A percentile compares a stretch with the other conserved stretches of the same genome.
Evolutionary conservation across 2,329 filamentous ascomycete species (phyloP).

Genomic region (Exserohilum turcica): DNA sequence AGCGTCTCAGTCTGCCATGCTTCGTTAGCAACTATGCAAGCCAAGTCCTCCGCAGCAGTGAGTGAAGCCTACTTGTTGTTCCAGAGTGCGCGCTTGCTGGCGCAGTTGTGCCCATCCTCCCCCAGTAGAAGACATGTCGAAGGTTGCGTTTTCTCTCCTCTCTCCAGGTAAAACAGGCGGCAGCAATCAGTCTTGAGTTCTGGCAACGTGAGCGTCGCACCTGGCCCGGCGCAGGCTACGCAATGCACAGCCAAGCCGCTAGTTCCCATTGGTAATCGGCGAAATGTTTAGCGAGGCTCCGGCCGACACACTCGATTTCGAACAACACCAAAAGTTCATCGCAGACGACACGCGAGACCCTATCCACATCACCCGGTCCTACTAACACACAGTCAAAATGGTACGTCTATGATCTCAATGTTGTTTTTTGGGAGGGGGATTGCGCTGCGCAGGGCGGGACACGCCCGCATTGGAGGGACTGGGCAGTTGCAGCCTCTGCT

Average conservation of each 20-base stretch:
- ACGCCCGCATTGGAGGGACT: conserved; percentile 15
- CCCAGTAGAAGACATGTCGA: conserved; percentile 48
- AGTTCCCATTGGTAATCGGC: conserved; percentile 9
- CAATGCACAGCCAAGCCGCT: conserved; percentile 31
- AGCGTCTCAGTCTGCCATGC: conserved; percentile 74
- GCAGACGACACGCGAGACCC: conserved; percentile 47
- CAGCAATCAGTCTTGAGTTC: conserved; percentile 20
- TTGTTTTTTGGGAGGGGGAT: conserved; percentile 9
- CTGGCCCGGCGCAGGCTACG: conserved; percentile 22
- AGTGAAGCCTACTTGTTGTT: conserved; percentile 74
- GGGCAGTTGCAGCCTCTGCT: conserved; percentile 22
- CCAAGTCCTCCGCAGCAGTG: conserved; percentile 18
- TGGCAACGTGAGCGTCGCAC: conserved; percentile 30
- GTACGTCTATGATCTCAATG: conserved; percentile 38
- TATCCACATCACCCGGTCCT: conserved; percentile 42
- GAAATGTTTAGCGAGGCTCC: conserved; percentile 27
- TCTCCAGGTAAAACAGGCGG: conserved; percentile 6
- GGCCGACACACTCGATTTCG: conserved; percentile 28
- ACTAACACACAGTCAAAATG: conserved; percentile 48
- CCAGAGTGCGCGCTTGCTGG: conserved; percentile 85
- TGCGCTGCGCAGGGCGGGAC: conserved; percentile 19
- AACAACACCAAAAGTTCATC: conserved; percentile 31
- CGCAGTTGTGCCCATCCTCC: conserved; percentile 87
- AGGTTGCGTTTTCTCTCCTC: not conserved
- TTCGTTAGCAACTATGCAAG: conserved; percentile 29